A percentile compares a stretch with the other conserved stretches of the same genome.
These are phyloP conservation scores for Medicago ruthenica DNA, from an alignment of 306 rosid species.

Conservation along the genomic window DNA sequence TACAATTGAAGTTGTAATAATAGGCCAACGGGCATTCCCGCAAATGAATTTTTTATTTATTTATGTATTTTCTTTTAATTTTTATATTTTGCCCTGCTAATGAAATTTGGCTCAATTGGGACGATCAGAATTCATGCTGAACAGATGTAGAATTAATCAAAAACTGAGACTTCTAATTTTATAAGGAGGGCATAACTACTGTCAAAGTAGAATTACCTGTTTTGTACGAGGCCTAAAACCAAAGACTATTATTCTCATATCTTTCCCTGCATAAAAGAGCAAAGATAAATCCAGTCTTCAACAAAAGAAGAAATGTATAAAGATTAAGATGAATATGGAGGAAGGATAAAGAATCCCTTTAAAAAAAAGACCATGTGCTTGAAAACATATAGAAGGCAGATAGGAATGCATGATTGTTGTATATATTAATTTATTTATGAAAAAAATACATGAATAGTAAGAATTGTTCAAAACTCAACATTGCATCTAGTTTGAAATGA, in stretches of 20 bases:
- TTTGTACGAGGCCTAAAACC: constrained; percentile 90
- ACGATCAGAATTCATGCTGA: no score
- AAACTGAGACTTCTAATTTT: not conserved
- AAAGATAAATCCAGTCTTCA: constrained; percentile 35
- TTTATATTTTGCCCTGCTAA: not conserved
- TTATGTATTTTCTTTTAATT: not conserved
- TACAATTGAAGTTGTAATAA: constrained; percentile 20
- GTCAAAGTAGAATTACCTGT: constrained; percentile 64
- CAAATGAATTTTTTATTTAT: not conserved
- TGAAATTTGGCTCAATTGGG: no score
- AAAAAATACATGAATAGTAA: not conserved
- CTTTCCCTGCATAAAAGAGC: constrained; percentile 75
- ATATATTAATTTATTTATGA: not conserved
- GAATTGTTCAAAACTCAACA: constrained; percentile 8
- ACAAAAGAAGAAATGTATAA: not conserved
- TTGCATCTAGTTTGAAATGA: not conserved
- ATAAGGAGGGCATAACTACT: constrained; percentile 26
- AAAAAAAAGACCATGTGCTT: constrained; percentile 27
- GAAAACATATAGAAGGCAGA: constrained; percentile 11
- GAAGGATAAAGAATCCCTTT: constrained; percentile 31
- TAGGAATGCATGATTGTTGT: not conserved
- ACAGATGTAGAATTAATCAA: not conserved
- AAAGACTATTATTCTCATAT: constrained; percentile 92
- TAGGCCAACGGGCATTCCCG: constrained; percentile 18
- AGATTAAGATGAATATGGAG: constrained; percentile 30